These are phyloP conservation scores for Thraustochytrium striatum DNA, from an alignment of 352 stramenopile genomes.

Conservation along the genomic window DNA sequence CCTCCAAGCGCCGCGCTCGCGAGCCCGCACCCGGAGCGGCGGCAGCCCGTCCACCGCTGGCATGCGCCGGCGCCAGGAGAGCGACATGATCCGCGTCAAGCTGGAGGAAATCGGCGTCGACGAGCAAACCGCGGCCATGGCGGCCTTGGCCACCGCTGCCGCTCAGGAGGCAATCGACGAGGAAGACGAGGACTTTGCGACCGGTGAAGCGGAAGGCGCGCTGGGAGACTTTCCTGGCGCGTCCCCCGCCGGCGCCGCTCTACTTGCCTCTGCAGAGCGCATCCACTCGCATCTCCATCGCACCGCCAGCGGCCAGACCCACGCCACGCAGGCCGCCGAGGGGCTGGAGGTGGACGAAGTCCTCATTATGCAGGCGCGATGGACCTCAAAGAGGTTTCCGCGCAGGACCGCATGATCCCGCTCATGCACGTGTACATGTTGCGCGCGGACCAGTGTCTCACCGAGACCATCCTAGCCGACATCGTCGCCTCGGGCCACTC, in stretches of 20 bases:
- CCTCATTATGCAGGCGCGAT: constrained; percentile 84
- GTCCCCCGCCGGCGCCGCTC: background rate
- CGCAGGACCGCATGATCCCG: constrained; percentile 78
- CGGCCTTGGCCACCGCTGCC: constrained; percentile 24
- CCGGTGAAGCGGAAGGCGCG: background rate
- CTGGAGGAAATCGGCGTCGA: constrained; percentile 33
- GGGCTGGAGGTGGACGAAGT: constrained; percentile 68
- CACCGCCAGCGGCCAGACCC: background rate
- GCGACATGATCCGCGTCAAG: constrained; percentile 2
- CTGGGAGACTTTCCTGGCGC: background rate
- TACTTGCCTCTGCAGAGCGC: background rate
- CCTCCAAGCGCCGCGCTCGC: constrained; percentile 51
- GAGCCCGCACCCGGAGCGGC: background rate
- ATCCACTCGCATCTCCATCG: background rate
- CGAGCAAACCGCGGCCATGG: constrained; percentile 29
- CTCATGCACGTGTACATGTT: constrained; percentile 78
- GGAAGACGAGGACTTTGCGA: constrained; percentile 27
- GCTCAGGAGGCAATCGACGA: constrained; percentile 25
- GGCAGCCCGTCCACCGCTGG: background rate
- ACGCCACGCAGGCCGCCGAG: background rate
- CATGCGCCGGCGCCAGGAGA: background rate
- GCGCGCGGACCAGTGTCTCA: constrained; percentile 69
- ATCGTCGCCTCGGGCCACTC: constrained; percentile 77
- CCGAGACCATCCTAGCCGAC: constrained; percentile 66
- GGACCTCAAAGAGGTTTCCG: constrained; percentile 73